phyloP scores from a whole-genome alignment of 495 filamentous ascomycete genomes.

The Cryomyces minteri region DNA sequence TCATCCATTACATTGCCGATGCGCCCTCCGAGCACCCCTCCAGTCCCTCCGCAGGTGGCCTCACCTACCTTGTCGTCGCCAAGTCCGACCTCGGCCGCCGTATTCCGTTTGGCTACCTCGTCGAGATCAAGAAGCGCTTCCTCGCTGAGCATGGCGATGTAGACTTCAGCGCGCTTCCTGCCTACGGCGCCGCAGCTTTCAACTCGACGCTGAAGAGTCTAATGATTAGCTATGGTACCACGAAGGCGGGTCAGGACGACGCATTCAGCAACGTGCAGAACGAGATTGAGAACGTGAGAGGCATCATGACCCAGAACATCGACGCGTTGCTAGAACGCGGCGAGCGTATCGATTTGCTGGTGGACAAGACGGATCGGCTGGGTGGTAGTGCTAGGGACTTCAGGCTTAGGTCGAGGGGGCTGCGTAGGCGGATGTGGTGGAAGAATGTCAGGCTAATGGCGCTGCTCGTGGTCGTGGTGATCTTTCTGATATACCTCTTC shows the following conservation, averaged over 20 bases:
- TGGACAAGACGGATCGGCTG: conserved; percentile 90
- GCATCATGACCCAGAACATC: conserved; percentile 98
- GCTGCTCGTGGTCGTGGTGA: conserved; percentile 58
- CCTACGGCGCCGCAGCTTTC: conserved; percentile 81
- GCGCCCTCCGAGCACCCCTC: conserved; percentile 44
- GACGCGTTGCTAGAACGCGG: conserved; percentile 88
- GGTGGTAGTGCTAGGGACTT: conserved; percentile 80
- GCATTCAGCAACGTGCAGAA: conserved; percentile 63
- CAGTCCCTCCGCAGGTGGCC: conserved; percentile 44
- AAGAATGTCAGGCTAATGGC: conserved; percentile 92
- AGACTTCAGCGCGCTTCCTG: conserved; percentile 59
- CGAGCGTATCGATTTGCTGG: conserved; percentile 84
- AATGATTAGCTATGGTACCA: conserved; percentile 73
- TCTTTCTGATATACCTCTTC: conserved; percentile 69
- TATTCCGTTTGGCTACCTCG: conserved; percentile 80
- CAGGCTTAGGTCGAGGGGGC: conserved; percentile 58
- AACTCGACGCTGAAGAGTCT: conserved; percentile 58
- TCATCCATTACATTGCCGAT: conserved; percentile 90
- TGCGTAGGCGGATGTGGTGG: conserved; percentile 97
- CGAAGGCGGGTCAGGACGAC: conserved; percentile 54
- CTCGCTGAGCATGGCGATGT: conserved; percentile 53
- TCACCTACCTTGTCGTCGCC: conserved; percentile 76
- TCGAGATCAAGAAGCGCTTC: conserved; percentile 83
- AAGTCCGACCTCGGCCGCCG: conserved; percentile 61
- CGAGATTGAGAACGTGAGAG: conserved; percentile 84